Evolutionary conservation across 2,329 filamentous ascomycete genomes (phyloP), one percentile per base, ranked within the genome.

Genomic region (Fusarium denticulatum): DNA sequence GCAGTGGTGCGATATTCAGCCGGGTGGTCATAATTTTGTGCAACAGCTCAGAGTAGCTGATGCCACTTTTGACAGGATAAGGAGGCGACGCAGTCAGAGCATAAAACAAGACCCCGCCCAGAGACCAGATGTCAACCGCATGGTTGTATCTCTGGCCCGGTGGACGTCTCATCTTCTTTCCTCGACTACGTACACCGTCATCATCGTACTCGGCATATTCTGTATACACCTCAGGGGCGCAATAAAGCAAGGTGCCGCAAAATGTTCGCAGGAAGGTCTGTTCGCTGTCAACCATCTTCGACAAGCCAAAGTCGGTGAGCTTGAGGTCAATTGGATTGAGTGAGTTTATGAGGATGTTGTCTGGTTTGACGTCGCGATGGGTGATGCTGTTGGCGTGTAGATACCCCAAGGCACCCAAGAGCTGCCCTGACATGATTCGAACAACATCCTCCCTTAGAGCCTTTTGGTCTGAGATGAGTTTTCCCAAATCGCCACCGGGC

Each of bases 321-420:
- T 99, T 98, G 76, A 98, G 92, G 20, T 89, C 86, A 55, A 97
- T 89, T 0, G 95, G 95, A 11, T 92, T 86, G 15, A 90, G 81
- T 2, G 90, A 92, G 16, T 91, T 87, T 74, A 98, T 93, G 45
- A 99, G 87, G 69, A 99, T 98, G 79, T 99, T 99, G 85, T 99
- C 96, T 0, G 96, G 96, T 80, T 99, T 99, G 79, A 99, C 95
- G 81, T 99, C 96, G n/a, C 96, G 93, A 83, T 99, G 96, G 0
- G 96, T 98, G 76, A 99, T 98, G 79, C 93, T 94, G 77, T 93
- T 92, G 60, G 88, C 86, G 81, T 99, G 96, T 14, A 99, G 86
- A 80, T 99, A 98, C 36, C 90, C 91, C 59, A 99, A 85, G 5
- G 96, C 96, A 75, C 92, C 89, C 47, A 98, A 84, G 40, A 98